These are phyloP conservation scores for Prorocentrum cordatum DNA, from an alignment of 169 alveolate genomes.

Conservation along the genomic window DNA sequence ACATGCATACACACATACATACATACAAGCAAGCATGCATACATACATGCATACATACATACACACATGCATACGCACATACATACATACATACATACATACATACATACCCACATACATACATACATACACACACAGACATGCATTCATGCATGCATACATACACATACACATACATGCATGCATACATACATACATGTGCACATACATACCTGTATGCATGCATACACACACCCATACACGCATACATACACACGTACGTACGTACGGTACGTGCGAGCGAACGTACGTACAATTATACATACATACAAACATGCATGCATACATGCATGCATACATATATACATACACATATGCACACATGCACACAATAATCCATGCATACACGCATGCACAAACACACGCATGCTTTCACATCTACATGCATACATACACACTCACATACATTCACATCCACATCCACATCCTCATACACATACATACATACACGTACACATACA, in stretches of 20 bases:
- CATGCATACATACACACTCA: not conserved
- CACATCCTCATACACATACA: no score
- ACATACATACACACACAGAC: not conserved
- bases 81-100: not conserved
- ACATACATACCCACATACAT: not conserved
- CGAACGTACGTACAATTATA: not conserved
- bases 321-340: not conserved
- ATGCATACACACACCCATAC: not conserved
- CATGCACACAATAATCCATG: not conserved
- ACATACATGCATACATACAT: not conserved
- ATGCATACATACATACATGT: not conserved
- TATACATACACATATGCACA: not conserved
- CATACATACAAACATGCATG: not conserved
- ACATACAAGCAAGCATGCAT: not conserved
- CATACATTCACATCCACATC: no score
- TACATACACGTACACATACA: no score
- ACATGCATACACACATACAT: no score
- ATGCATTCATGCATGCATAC: not conserved
- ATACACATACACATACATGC: not conserved
- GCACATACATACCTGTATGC: not conserved
- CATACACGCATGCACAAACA: not conserved
- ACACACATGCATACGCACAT: not conserved
- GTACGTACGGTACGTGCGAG: not conserved
- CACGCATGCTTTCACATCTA: not conserved
- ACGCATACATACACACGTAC: not conserved